Conservation (phyloP, 2,329 filamentous ascomycete genomes). For the Raffaelea ambrosiae region DNA sequence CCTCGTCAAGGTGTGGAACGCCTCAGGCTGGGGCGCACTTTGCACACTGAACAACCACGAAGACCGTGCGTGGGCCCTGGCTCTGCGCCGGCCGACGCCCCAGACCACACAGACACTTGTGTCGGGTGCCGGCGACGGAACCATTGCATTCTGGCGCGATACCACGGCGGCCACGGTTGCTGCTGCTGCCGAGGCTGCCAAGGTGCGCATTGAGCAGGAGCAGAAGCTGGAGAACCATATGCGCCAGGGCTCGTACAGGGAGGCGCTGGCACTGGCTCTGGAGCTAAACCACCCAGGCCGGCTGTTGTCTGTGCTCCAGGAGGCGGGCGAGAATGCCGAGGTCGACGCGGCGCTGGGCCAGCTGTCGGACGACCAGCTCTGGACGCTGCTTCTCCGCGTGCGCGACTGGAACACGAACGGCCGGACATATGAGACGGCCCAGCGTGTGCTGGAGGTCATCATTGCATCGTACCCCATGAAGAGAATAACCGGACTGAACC, state of each 20-base stretch:
- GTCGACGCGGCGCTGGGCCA: slow-evolving; percentile 79
- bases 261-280: slow-evolving; percentile 85
- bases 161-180: slow-evolving; percentile 74
- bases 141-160: slow-evolving; percentile 92
- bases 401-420: slow-evolving; percentile 98
- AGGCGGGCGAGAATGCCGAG: slow-evolving; percentile 53
- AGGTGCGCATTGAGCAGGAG: slow-evolving; percentile 78
- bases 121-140: slow-evolving; percentile 86
- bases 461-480: slow-evolving; percentile 74
- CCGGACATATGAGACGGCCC: slow-evolving; percentile 73
- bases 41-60: slow-evolving; percentile 94
- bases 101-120: slow-evolving; percentile 63
- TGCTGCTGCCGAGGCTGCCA: slow-evolving; percentile 63
- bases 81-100: slow-evolving; percentile 54
- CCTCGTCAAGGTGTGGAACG: slow-evolving; percentile 93
- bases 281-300: slow-evolving; percentile 91
- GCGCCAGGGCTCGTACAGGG: slow-evolving; percentile 75
- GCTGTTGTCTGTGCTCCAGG: slow-evolving; percentile 73
- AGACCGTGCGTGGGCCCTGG: slow-evolving; percentile 87
- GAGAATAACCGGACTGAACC: slow-evolving; percentile 45
- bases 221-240: slow-evolving; percentile 93
- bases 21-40: slow-evolving; percentile 72
- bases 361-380: slow-evolving; percentile 79
- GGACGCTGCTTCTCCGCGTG: slow-evolving; percentile 68
- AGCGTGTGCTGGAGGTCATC: slow-evolving; percentile 72